A percentile compares a stretch with the other conserved stretches of the same genome.
phyloP scores from a whole-genome alignment of 2,329 filamentous ascomycete genomes.

The Aspergillus felis region DNA sequence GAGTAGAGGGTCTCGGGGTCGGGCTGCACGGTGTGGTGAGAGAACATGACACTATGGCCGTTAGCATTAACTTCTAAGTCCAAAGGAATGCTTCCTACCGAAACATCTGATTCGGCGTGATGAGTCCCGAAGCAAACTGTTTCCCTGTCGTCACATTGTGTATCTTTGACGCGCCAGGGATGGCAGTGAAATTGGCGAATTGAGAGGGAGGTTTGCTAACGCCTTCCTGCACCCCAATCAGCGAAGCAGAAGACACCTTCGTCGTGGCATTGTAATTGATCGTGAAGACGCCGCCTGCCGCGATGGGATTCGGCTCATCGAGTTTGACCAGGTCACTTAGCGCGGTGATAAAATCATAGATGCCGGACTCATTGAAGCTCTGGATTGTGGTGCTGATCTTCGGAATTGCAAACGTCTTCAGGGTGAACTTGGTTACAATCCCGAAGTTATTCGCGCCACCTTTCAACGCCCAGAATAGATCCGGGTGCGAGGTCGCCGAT shows the following conservation, averaged over 20 bases:
- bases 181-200: slow-evolving; percentile 31
- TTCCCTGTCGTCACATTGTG: slow-evolving; percentile 27
- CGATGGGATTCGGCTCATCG: slow-evolving; percentile 21
- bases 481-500: slow-evolving; percentile 16
- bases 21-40: slow-evolving; percentile 35
- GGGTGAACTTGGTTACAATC: slow-evolving; percentile 30
- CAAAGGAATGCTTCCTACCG: slow-evolving; percentile 17
- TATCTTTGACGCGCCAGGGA: slow-evolving; percentile 18
- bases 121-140: slow-evolving; percentile 24
- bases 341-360: slow-evolving; percentile 26
- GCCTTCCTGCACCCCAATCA: slow-evolving; percentile 36
- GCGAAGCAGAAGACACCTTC: slow-evolving; percentile 12
- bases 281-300: slow-evolving; percentile 30
- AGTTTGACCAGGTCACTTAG: slow-evolving; percentile 20
- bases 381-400: slow-evolving; percentile 34
- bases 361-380: slow-evolving; percentile 22
- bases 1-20: slow-evolving; percentile 27
- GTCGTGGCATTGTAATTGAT: slow-evolving; percentile 26
- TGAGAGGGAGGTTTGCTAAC: slow-evolving; percentile 28
- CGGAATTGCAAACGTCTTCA: slow-evolving; percentile 20
- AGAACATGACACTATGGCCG: slow-evolving; percentile 31
- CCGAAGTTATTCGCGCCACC: slow-evolving; percentile 34
- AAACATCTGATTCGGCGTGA: slow-evolving; percentile 35
- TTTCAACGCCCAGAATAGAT: slow-evolving; percentile 37
- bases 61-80: background rate